Base-by-base conservation (phyloP, 2,329 filamentous ascomycete genomes). In the Cladosporium sp. region DNA sequence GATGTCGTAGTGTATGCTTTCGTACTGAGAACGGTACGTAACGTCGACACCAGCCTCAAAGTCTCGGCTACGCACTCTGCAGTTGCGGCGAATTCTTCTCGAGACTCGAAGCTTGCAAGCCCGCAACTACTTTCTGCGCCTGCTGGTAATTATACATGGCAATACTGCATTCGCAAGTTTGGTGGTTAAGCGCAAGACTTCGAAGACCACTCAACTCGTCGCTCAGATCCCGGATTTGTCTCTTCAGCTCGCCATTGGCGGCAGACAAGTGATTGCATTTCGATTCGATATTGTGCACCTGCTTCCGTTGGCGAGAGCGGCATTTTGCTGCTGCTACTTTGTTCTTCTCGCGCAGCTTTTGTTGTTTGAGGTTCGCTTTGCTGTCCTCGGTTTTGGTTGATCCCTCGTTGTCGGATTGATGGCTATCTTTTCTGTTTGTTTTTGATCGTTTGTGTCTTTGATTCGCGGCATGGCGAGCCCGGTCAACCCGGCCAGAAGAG, bases 401-500 rank as follows among this genome's bases (percentile, higher is more conserved):
- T 3, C 12, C 24, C n/a, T 12, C 12, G 5, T 12, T 29, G 2
- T 32, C 34, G 34, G 7, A 15, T 3, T 43, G 47, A 8, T 32
- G 41, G 13, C 47, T 43, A 17, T 38, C 47, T 38, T 43, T 36
- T 6, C 30, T 27, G 5, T 29, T 29, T 7, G 41, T 40, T 29
- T 38, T 36, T 2, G 47, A 19, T 22, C 37, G 34, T n/a, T 12
- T 37, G 34, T 50, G 47, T 20, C 47, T 13, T 30, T 43, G 29
- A 15, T 43, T 50, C 15, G 47, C 47, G 15, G 47, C 47, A 13
- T 50, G 19, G 29, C 47, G 47, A 9, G 47, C 47, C 15, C 47
- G 39, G 22, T 27, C 22, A 9, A 9, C 22, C 5, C 22, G 22
- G n/a, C n/a, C n/a, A n/a, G n/a, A n/a, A n/a, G n/a, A n/a, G 4